A percentile compares a stretch with the other conserved stretches of the same genome.
Conservation (phyloP, 2,329 filamentous ascomycete genomes). For the Chrysoporthe cubensis region DNA sequence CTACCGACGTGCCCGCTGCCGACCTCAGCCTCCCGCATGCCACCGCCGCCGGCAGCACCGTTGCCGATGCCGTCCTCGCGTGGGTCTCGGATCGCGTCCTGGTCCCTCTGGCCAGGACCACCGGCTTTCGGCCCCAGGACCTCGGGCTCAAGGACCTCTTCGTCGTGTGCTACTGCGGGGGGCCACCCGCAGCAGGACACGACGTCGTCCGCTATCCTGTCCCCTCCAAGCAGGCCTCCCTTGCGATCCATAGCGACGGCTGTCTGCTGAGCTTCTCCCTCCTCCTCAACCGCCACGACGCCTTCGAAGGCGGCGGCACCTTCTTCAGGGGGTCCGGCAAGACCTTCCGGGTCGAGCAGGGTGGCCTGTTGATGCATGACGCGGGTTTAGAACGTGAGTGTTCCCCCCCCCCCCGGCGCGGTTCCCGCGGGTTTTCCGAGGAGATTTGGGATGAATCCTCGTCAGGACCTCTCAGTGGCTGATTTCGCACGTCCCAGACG, state of each 20-base stretch:
- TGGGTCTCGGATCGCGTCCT: slow-evolving; percentile 19
- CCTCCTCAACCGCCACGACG: slow-evolving; percentile 23
- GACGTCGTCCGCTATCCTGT: slow-evolving; percentile 10
- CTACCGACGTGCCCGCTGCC: slow-evolving; percentile 27
- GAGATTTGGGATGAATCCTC: background rate
- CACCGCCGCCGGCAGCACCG: background rate
- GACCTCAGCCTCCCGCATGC: slow-evolving; percentile 6
- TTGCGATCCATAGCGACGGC: slow-evolving; percentile 25
- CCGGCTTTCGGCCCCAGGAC: slow-evolving; percentile 21
- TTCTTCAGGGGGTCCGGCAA: slow-evolving; percentile 24
- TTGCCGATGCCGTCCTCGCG: slow-evolving; percentile 8
- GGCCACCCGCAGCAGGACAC: background rate
- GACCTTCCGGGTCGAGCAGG: slow-evolving; percentile 25
- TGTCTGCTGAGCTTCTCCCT: slow-evolving; percentile 27
- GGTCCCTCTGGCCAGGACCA: slow-evolving; percentile 9
- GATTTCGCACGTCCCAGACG: slow-evolving; percentile 9
- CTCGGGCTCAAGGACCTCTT: slow-evolving; percentile 27
- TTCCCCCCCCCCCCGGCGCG: background rate
- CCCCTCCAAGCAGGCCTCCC: slow-evolving; percentile 27
- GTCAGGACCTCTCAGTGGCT: background rate
- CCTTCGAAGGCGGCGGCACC: slow-evolving; percentile 27
- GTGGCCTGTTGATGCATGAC: slow-evolving; percentile 26
- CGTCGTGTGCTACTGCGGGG: slow-evolving; percentile 23
- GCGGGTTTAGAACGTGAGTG: slow-evolving; percentile 27
- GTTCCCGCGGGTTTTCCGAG: no score